phyloP scores from a whole-genome alignment of 805 yeast species.

The Lipomyces yamanashiensis region DNA sequence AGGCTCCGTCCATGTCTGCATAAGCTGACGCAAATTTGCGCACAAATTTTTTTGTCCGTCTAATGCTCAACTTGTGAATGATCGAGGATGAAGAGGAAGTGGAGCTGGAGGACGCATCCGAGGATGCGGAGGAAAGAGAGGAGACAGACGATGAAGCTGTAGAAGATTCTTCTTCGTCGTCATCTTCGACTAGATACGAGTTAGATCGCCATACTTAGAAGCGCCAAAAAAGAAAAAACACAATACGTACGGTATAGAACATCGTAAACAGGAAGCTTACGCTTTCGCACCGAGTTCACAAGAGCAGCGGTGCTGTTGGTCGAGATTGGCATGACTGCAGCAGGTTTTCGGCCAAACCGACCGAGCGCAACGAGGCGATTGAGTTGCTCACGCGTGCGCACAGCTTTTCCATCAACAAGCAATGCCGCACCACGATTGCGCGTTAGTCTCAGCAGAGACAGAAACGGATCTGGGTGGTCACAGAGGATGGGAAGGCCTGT shows the following conservation, averaged over 20 bases:
- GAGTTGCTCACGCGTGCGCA: conserved; percentile 31
- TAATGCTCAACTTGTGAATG: conserved; percentile 7
- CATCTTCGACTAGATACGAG: not conserved
- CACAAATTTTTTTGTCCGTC: conserved; percentile 5
- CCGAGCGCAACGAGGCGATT: conserved; percentile 33
- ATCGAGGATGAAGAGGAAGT: conserved; percentile 9
- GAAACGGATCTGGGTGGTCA: conserved; percentile 22
- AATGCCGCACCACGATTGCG: conserved; percentile 26
- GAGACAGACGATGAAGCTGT: conserved; percentile 15
- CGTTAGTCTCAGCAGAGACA: conserved; percentile 13
- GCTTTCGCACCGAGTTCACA: conserved; percentile 2
- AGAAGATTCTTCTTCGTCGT: not conserved
- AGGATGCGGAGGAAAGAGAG: conserved; percentile 16
- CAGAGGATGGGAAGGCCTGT: conserved; percentile 30
- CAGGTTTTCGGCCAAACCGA: conserved; percentile 27
- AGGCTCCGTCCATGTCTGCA: conserved; percentile 32
- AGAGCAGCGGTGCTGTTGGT: not conserved
- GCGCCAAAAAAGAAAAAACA: not conserved
- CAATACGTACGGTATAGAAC: conserved; percentile 25
- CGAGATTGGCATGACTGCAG: conserved; percentile 12
- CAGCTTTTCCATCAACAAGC: conserved; percentile 26
- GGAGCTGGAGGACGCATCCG: conserved; percentile 11
- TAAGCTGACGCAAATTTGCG: conserved; percentile 18
- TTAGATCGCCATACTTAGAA: not conserved
- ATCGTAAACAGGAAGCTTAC: conserved; percentile 24